Conservation (phyloP, 225 moss, liverwort and hornwort species). For the Thuidium tamariscinum region DNA sequence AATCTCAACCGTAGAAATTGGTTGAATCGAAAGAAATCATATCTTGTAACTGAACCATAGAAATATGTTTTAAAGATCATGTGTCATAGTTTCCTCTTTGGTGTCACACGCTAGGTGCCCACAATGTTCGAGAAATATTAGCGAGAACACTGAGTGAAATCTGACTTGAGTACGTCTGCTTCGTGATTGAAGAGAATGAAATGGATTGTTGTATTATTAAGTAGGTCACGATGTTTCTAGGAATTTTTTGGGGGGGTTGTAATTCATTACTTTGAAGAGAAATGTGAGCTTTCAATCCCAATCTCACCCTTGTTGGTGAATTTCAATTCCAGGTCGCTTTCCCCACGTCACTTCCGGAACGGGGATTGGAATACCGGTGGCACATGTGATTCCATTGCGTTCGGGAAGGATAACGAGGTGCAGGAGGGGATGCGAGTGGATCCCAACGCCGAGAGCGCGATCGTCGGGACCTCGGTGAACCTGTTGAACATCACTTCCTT, state of each 20-base stretch:
- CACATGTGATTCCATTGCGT: constrained; percentile 32
- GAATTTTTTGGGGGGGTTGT: accelerated
- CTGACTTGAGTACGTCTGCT: no score
- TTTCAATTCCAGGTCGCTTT: constrained; percentile 24
- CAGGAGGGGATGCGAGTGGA: constrained; percentile 24
- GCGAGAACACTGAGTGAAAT: neutral
- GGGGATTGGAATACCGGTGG: constrained; percentile 92
- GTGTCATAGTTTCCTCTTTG: neutral
- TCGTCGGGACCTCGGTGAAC: constrained; percentile 28
- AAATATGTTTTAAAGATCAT: neutral
- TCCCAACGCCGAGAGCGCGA: constrained; percentile 35
- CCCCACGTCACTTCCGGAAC: constrained; percentile 73
- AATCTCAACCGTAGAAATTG: neutral
- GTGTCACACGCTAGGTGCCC: neutral
- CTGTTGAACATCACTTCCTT: constrained; percentile 50
- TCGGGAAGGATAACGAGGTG: neutral
- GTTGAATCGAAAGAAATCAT: neutral
- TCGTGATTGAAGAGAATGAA: neutral
- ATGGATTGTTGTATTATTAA: neutral
- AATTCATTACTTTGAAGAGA: neutral
- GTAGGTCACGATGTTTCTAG: no score
- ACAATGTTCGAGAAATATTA: neutral
- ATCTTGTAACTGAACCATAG: neutral
- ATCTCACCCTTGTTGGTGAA: neutral
- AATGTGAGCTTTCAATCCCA: neutral